phyloP scores from a whole-genome alignment of 306 rosid species.

The peach (Prunus persica) region Prunus_persica_NCBIv2 NC_034013.1:1730501-1731000 shows the following conservation, averaged over 20 bases:
- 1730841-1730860: not conserved
- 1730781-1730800: conserved; percentile 76
- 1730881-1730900: not conserved
- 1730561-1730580: not conserved
- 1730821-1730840: not conserved
- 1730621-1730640: not conserved
- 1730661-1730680: not conserved
- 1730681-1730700: conserved; percentile 66
- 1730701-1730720: conserved; percentile 96
- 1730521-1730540: not conserved
- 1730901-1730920: not conserved
- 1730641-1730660: not conserved
- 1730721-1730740: conserved; percentile 93
- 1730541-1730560: not conserved
- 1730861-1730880: not conserved
- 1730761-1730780: conserved; percentile 61
- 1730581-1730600: not conserved
- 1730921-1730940: not conserved
- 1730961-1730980: not conserved
- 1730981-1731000: not conserved
- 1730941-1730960: not conserved
- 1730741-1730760: conserved; percentile 53
- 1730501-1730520: not conserved
- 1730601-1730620: not conserved
- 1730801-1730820: not conserved